Evolutionary conservation across 2,329 filamentous ascomycete genomes (phyloP), one percentile per base, ranked within the genome.

Genomic region (Calonectria fujianensis): DNA sequence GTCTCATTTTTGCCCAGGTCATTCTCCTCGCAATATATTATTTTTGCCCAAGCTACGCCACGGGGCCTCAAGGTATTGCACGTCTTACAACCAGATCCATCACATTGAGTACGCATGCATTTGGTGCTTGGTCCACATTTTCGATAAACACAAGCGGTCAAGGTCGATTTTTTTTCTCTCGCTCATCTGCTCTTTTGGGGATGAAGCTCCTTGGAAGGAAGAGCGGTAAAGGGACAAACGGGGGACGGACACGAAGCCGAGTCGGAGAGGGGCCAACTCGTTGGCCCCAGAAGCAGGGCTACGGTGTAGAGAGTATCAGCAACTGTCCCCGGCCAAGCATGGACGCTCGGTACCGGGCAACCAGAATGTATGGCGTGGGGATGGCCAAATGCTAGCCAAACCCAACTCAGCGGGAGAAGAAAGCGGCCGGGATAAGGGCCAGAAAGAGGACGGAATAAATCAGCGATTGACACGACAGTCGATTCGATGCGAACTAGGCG

Each of bases 351-450:
- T 32, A 35, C 27, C 52, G 52, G 50, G 52, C 72, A 70, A 65
- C 69, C 52, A 61, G 39, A 63, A 77, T 79, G 77, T 77, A 80
- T 81, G 76, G 80, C 75, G 13, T 13, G 3, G n/a, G 39, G 48
- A 10, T 32, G 31, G 61, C 70, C 51, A 59, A 75, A 80, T 78
- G 57, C 68, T 71, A 77, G 48, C 52, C 54, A 32, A 70, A 39
- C 50, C 32, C 70, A 70, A 63, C 13, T 35, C 31, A 61, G 37
- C 63, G 63, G 69, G 70, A 78, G 31, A 79, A 32, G 52, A 13
- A 18, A 29, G 39, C 50, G 16, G 35, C 32, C 57, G 11, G 37
- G 18, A 29, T 2, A 31, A 63, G 14, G 57, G 57, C 14, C 35
- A 24, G 5, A 29, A 31, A 51, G 32, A 18, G 61, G 20, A 63